Base-by-base conservation (phyloP, 2,329 filamentous ascomycete species). In the Fusarium miscanthi region DNA sequence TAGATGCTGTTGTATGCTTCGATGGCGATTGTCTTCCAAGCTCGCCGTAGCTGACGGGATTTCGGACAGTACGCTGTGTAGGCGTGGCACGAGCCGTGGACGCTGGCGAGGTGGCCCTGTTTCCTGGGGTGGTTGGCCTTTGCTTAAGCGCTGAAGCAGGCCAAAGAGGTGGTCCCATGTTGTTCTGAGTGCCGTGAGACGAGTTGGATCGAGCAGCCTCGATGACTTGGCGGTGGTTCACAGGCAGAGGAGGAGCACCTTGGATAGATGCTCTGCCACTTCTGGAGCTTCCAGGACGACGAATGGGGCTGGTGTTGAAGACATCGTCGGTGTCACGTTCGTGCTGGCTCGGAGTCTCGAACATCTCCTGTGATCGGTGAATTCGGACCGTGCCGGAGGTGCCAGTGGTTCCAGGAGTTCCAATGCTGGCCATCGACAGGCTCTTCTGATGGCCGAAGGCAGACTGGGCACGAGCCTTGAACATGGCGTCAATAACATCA, bases 91-190 rank as follows among this genome's bases (percentile, higher is more conserved):
- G 85, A 70, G 84, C 84, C 68, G 56, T 59, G 19, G 86, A 81
- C 74, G 83, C 76, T 77, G 87, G 79, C 77, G 87, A 84, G 70
- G 80, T 74, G 25, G 85, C 78, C 45, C 82, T 79, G 63, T 87
- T 85, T 76, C 83, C 89, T 48, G 91, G 91, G 2, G 92, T 93
- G 54, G 85, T 85, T 19, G 92, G 91, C 46, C 89, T 85, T 53
- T 82, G 77, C 74, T 81, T 87, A 80, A 85, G 82, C 5, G 92
- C 93, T 66, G 94, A 97, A 52, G 94, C 94, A 37, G 95, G 94
- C 76, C 93, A 87, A 45, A 90, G 81, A n/a, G 95, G 95, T 52
- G 95, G 95, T 6, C 92, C 94, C 95, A 98, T 98, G 60, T 76
- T 81, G 41, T 82, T 83, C 74, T 81, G 84, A 42, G 78, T 79